These are phyloP conservation scores for Ceriops decandra DNA, from an alignment of 345 rosid species.

Conservation along the genomic window DNA sequence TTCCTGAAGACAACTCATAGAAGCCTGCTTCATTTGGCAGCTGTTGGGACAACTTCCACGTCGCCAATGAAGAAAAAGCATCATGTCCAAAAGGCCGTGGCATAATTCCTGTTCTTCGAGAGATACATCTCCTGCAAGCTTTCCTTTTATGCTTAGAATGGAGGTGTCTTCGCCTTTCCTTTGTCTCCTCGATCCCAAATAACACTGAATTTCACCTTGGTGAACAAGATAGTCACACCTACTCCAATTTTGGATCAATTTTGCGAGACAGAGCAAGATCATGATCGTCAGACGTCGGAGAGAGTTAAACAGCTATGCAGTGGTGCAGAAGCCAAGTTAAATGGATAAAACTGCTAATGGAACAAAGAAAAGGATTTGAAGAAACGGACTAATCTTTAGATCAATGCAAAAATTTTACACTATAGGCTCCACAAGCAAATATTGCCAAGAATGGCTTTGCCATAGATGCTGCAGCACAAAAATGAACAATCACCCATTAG, in stretches of 20 bases:
- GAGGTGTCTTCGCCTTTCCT: constrained; percentile 10
- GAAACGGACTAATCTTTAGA: too few species aligned
- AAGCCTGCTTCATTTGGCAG: constrained; percentile 34
- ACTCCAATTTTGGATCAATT: constrained; percentile 33
- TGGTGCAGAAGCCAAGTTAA: too few species aligned
- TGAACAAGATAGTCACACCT: constrained; percentile 46
- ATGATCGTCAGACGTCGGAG: too few species aligned
- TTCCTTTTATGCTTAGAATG: constrained; percentile 1
- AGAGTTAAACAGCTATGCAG: too few species aligned
- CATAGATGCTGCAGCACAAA: too few species aligned
- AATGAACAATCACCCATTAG: too few species aligned
- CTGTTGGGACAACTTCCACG: constrained; percentile 45
- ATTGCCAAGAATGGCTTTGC: too few species aligned
- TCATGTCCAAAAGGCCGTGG: constrained; percentile 40
- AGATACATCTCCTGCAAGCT: constrained; percentile 5
- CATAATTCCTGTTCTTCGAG: constrained; percentile 20
- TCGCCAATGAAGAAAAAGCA: constrained; percentile 51
- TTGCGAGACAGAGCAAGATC: too few species aligned
- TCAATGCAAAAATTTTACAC: too few species aligned
- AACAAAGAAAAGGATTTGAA: too few species aligned
- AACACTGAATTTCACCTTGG: constrained; percentile 49
- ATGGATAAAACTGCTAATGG: too few species aligned
- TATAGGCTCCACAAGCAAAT: too few species aligned
- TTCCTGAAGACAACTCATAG: constrained; percentile 1
- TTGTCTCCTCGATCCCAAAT: constrained; percentile 39